Percentiles rank a stretch among this genome's conserved stretches.
Conservation (phyloP, 2,329 filamentous ascomycete genomes). For the Colletotrichum sp. region DNA sequence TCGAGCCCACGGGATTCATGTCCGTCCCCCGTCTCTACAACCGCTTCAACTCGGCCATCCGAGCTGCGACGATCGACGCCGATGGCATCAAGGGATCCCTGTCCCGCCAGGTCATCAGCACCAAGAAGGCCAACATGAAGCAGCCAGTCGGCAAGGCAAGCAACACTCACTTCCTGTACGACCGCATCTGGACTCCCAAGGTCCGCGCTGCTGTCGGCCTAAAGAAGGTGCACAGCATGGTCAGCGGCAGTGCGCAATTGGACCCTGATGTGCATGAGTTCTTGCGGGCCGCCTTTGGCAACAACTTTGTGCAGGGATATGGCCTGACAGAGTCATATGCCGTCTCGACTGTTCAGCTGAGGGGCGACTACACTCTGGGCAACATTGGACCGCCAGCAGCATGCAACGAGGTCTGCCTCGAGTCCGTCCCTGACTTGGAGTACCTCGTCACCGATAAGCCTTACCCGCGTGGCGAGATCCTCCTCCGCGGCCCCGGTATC, state of each 20-base stretch:
- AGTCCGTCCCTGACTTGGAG: conserved; percentile 92
- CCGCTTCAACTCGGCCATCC: conserved; percentile 84
- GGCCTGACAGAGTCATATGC: conserved; percentile 95
- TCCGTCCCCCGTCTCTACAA: conserved; percentile 94
- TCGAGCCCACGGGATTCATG: conserved; percentile 82
- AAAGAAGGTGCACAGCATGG: conserved; percentile 73
- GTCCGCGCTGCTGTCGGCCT: conserved; percentile 84
- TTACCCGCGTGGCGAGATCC: conserved; percentile 85
- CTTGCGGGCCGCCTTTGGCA: conserved; percentile 81
- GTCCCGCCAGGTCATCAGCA: conserved; percentile 77
- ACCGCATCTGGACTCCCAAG: conserved; percentile 91
- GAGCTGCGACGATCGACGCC: conserved; percentile 77
- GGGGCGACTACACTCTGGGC: conserved; percentile 74
- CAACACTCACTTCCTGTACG: conserved; percentile 79
- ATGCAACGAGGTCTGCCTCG: conserved; percentile 76
- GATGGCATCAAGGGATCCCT: conserved; percentile 81
- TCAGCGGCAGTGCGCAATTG: conserved; percentile 89
- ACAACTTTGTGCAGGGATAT: conserved; percentile 85
- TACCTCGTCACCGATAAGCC: conserved; percentile 90
- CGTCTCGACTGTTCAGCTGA: conserved; percentile 71
- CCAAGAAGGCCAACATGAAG: conserved; percentile 82
- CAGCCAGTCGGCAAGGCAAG: conserved; percentile 75
- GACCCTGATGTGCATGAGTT: conserved; percentile 90
- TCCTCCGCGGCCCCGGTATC: conserved; percentile 79
- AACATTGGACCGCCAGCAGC: conserved; percentile 80